Evolutionary conservation across 2,329 filamentous ascomycete species (phyloP), one percentile per base, ranked within the genome.

Genomic region (Coniochaeta ligniaria): DNA sequence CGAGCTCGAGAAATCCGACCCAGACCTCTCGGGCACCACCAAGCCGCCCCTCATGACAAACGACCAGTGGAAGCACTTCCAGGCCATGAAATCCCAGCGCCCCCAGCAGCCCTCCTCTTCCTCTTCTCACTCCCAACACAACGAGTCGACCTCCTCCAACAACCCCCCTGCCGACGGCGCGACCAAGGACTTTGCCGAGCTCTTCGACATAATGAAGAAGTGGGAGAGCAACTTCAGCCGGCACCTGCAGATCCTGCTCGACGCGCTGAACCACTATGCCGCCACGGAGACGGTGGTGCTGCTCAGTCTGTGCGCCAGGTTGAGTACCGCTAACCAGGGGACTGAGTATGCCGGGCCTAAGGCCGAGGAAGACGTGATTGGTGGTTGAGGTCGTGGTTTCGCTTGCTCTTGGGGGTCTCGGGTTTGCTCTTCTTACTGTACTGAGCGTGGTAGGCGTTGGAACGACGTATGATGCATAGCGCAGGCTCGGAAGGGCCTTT

Each of bases 241-340:
- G 55, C 94, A 98, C 75, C 76, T 99, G 68, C 93, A 96, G 77
- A 96, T 98, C 66, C 75, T 99, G 68, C 85, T 98, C 41, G 95
- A 98, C 72, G 94, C 92, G 63, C 81, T 99, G 64, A 98, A 99
- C 68, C 96, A 98, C 74, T 96, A 97, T 68, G 95, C 95, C 2
- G 95, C 95, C 0, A 98, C 95, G 0, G 95, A 99, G 78, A 98
- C 95, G 43, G 94, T 97, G 3, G 95, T 96, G 20, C 81, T 99
- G 65, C 77, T 98, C 63, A 94, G 93, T 65, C 79, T 99, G 17
- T 96, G 92, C 71, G 92, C 92, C 14, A 78, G 92, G 63, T 72
- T 96, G 69, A 93, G 89, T 68, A 91, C 89, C 62, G 91, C 90
- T 14, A 92, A 90, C 63, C 90, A 93, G 71, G 90, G 90, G 22